Conservation (phyloP, 2,329 filamentous ascomycete species). For the Camptophora hylomeconis region DNA sequence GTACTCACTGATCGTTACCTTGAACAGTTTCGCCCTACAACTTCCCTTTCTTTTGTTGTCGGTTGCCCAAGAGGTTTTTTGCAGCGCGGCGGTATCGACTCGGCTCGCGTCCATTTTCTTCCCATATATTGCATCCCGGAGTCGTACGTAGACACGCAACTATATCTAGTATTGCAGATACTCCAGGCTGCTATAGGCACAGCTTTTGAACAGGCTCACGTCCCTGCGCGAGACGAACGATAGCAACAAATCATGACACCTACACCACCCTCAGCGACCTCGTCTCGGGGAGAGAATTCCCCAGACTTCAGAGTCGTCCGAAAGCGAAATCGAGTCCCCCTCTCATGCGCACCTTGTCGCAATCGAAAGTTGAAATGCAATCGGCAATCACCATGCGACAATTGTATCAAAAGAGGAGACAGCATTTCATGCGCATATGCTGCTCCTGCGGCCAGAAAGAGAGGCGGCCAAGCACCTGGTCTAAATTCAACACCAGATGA, state of each 20-base stretch:
- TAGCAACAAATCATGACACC: constrained; percentile 46
- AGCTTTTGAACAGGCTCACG: too few relatives aligned
- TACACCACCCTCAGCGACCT: constrained; percentile 64
- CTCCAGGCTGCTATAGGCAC: too few relatives aligned
- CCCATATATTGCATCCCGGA: too few relatives aligned
- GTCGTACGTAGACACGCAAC: too few relatives aligned
- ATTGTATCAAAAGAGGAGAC: constrained; percentile 81
- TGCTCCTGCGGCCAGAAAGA: constrained; percentile 56
- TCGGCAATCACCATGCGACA: constrained; percentile 78
- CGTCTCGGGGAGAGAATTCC: constrained; percentile 61
- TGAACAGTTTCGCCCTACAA: too few relatives aligned
- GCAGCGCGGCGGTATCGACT: too few relatives aligned
- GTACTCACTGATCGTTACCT: too few relatives aligned
- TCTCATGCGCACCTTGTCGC: constrained; percentile 84
- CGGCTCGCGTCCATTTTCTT: too few relatives aligned
- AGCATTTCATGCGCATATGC: constrained; percentile 76
- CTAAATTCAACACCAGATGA: constrained; percentile 59
- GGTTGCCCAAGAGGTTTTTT: too few relatives aligned
- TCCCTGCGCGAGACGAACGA: too few relatives aligned
- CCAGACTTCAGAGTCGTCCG: constrained; percentile 82
- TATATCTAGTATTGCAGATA: too few relatives aligned
- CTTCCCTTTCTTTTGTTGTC: too few relatives aligned
- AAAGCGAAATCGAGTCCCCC: constrained; percentile 79
- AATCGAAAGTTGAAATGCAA: constrained; percentile 95
- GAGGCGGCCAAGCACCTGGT: constrained; percentile 46